phyloP scores from a whole-genome alignment of 805 yeast genomes.

The Hanseniaspora vineae region DNA sequence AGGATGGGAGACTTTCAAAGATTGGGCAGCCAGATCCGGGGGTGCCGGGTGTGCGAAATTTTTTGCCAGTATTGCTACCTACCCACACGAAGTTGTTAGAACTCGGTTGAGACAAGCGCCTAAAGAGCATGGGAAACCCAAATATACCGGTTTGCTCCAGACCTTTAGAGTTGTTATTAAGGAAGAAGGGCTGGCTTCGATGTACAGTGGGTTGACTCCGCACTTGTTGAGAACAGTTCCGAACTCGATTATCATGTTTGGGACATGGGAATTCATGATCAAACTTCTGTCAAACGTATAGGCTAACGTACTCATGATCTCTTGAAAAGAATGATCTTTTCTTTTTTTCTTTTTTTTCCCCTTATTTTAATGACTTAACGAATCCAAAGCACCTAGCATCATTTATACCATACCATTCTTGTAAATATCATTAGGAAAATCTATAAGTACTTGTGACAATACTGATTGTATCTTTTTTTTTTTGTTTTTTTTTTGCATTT shows the following conservation, averaged over 20 bases:
- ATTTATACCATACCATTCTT: too few relatives aligned
- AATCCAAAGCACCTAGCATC: too few relatives aligned
- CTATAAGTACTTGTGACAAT: neutral
- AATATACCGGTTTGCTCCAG: constrained; percentile 81
- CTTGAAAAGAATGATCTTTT: too few relatives aligned
- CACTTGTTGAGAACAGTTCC: constrained; percentile 96
- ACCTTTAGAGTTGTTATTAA: constrained; percentile 74
- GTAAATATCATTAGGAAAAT: too few relatives aligned
- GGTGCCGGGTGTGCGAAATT: constrained; percentile 96
- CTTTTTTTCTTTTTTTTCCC: too few relatives aligned
- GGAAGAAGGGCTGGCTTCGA: constrained; percentile 84
- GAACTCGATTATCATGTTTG: constrained; percentile 95
- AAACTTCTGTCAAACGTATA: constrained; percentile 32
- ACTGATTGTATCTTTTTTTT: neutral
- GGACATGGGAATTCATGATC: constrained; percentile 89
- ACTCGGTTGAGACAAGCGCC: constrained; percentile 96
- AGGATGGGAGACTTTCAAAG: constrained; percentile 51
- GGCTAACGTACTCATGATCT: too few relatives aligned
- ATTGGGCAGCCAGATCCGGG: constrained; percentile 94
- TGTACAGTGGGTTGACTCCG: constrained; percentile 97
- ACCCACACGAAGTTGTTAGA: constrained; percentile 95
- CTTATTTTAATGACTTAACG: too few relatives aligned
- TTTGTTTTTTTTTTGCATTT: neutral
- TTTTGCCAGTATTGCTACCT: constrained; percentile 81
- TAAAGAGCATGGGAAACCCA: constrained; percentile 59